A percentile compares a stretch with the other conserved stretches of the same genome.
These are phyloP conservation scores for Aspergillus brunneoviolaceus DNA, from an alignment of 2,329 filamentous ascomycete species.

Conservation along the genomic window DNA sequence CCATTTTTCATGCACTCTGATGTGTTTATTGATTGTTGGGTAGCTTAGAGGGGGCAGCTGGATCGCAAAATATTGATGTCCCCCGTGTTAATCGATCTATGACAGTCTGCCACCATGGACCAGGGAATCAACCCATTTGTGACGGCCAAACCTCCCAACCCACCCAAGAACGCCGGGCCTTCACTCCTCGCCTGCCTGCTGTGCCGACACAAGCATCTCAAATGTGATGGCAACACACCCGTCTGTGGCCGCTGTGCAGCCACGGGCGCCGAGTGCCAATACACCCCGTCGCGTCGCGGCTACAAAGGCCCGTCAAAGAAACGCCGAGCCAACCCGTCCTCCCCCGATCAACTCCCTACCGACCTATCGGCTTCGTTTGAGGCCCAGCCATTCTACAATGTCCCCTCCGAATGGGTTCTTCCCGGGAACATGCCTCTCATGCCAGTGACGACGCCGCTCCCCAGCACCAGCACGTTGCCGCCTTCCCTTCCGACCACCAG, in stretches of 20 bases:
- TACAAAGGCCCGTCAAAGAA: conserved; percentile 67
- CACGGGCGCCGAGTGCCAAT: conserved; percentile 63
- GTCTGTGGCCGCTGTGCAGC: conserved; percentile 64
- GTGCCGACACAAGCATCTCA: conserved; percentile 64
- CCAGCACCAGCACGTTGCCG: conserved; percentile 13
- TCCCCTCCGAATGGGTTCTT: conserved; percentile 39
- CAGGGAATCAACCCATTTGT: conserved; percentile 22
- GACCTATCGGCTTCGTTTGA: conserved; percentile 42
- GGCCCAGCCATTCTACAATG: conserved; percentile 31
- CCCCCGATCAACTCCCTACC: conserved; percentile 48
- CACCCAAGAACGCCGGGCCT: conserved; percentile 32
- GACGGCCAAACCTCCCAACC: conserved; percentile 13
- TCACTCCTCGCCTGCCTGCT: conserved; percentile 49
- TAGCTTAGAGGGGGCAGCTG: not conserved
- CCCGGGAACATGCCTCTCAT: conserved; percentile 35
- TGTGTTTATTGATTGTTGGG: not conserved
- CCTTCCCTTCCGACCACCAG: conserved; percentile 24
- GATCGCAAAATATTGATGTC: not conserved
- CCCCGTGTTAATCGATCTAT: not conserved
- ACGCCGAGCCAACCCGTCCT: conserved; percentile 37
- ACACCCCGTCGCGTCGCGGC: conserved; percentile 71
- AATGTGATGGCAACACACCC: conserved; percentile 70
- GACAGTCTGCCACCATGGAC: conserved; percentile 22
- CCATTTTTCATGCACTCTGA: not conserved
- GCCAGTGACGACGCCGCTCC: conserved; percentile 18